Percentiles rank a stretch among this genome's conserved stretches.
These are phyloP conservation scores for Colletotrichum tofieldiae DNA, from an alignment of 2,329 filamentous ascomycete genomes.

Conservation along the genomic window DNA sequence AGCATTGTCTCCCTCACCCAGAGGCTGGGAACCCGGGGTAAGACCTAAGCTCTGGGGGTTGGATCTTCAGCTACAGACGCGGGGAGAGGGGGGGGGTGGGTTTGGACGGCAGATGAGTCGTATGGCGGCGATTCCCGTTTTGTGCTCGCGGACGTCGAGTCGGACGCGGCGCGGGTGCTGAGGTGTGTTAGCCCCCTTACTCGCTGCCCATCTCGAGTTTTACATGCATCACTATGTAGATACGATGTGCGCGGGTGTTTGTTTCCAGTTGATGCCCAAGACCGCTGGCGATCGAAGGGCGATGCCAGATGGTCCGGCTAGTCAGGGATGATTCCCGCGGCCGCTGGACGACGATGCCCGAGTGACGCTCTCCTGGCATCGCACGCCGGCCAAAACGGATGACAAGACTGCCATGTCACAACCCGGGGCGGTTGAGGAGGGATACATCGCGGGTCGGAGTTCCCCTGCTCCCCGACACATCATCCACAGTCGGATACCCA, in stretches of 20 bases:
- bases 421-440: not conserved
- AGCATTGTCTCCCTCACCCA: not conserved
- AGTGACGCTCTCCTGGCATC: not conserved
- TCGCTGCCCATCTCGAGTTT: slow-evolving; percentile 24
- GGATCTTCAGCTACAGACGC: slow-evolving; percentile 7
- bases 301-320: not conserved
- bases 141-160: slow-evolving; percentile 3
- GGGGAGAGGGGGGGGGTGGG: not conserved
- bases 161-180: not conserved
- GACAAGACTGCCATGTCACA: not conserved
- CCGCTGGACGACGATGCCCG: not conserved
- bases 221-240: not conserved
- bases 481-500: slow-evolving; percentile 25
- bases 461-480: not conserved
- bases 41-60: not conserved
- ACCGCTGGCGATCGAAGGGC: not conserved
- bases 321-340: slow-evolving; percentile 9
- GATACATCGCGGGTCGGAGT: not conserved
- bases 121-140: slow-evolving; percentile 3
- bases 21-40: slow-evolving; percentile 9
- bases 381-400: not conserved
- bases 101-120: not conserved
- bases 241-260: not conserved
- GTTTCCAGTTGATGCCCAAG: not conserved
- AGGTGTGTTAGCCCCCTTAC: slow-evolving; percentile 2